These are phyloP conservation scores for Albophoma yamanashiensis DNA, from an alignment of 2,329 filamentous ascomycete species.

Conservation along the genomic window DNA sequence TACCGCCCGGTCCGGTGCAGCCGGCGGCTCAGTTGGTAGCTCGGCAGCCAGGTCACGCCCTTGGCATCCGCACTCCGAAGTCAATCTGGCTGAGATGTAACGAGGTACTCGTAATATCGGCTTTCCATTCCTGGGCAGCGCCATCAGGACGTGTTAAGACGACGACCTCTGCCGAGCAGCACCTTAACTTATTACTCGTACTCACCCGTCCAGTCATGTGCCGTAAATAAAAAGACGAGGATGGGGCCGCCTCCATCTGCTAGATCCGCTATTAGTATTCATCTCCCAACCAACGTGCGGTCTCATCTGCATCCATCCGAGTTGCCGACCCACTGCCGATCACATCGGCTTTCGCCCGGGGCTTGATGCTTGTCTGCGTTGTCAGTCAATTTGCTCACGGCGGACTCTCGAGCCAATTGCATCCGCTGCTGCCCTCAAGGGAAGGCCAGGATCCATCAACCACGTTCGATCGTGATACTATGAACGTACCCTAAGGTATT, in stretches of 20 bases:
- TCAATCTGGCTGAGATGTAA: background rate
- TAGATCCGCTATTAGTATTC: no score
- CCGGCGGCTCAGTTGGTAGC: background rate
- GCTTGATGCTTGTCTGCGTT: background rate
- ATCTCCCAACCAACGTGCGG: background rate
- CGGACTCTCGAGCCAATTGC: background rate
- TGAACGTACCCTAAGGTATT: no score
- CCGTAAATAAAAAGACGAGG: background rate
- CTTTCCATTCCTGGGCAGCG: background rate
- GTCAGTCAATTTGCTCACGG: background rate
- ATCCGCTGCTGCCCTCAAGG: no score
- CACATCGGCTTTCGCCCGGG: background rate
- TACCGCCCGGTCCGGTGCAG: background rate
- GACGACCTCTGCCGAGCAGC: background rate
- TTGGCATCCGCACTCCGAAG: background rate
- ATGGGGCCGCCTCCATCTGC: background rate
- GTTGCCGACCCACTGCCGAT: background rate
- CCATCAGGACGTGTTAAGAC: background rate
- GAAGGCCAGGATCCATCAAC: no score
- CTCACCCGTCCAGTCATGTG: no score
- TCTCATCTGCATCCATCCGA: background rate
- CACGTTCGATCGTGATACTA: no score
- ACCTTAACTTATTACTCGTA: no score
- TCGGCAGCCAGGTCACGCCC: background rate
- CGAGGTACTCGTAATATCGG: background rate